Evolutionary conservation across 2,329 filamentous ascomycete species (phyloP).

Genomic region (Clarireedia paspali): DNA sequence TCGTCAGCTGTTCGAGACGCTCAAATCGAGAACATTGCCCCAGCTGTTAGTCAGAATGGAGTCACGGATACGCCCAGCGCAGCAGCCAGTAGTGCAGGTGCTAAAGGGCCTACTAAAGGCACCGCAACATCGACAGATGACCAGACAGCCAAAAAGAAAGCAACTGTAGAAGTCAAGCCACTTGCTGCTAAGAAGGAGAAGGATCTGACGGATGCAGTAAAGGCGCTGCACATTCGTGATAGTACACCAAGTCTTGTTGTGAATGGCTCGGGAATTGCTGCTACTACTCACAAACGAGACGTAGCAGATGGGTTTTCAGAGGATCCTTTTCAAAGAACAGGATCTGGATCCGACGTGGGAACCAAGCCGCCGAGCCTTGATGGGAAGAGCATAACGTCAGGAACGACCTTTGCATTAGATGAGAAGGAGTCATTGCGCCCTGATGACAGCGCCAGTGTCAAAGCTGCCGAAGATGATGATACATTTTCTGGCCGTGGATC

Average conservation of each 20-base stretch:
- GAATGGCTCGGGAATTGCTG: slow-evolving; percentile 27
- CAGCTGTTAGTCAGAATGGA: slow-evolving; percentile 9
- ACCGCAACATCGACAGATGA: slow-evolving; percentile 19
- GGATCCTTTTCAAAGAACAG: slow-evolving; percentile 37
- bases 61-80: slow-evolving; percentile 7
- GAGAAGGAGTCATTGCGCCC: slow-evolving; percentile 93
- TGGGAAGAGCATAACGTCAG: slow-evolving; percentile 89
- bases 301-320: slow-evolving; percentile 24
- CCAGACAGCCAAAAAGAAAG: not conserved
- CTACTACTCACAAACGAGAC: slow-evolving; percentile 19
- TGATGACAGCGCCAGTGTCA: slow-evolving; percentile 91
- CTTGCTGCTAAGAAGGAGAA: slow-evolving; percentile 15
- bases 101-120: slow-evolving; percentile 3
- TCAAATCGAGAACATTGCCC: slow-evolving; percentile 21
- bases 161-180: not conserved
- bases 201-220: slow-evolving; percentile 27
- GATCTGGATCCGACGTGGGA: slow-evolving; percentile 56
- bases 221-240: slow-evolving; percentile 26
- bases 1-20: slow-evolving; percentile 25
- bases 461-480: slow-evolving; percentile 85
- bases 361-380: slow-evolving; percentile 87
- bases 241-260: slow-evolving; percentile 29
- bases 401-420: slow-evolving; percentile 90
- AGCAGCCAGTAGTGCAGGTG: slow-evolving; percentile 5
- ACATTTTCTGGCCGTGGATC: slow-evolving; percentile 70